phyloP scores from a whole-genome alignment of 1,139 yeast species.

The Scheffersomyces cryptocercus region DNA sequence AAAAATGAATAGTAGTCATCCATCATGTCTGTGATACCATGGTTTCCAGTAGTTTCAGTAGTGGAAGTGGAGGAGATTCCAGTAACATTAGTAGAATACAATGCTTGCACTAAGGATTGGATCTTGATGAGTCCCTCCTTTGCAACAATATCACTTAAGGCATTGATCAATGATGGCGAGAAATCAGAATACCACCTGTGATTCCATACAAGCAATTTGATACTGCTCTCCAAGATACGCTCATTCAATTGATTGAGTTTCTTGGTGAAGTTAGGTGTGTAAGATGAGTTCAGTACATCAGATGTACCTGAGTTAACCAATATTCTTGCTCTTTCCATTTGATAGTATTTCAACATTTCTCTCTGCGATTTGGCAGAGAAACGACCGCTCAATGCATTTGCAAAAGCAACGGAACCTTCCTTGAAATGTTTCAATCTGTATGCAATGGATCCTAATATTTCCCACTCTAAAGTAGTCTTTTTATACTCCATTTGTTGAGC shows the following conservation, averaged over 20 bases:
- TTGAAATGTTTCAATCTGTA: conserved; percentile 74
- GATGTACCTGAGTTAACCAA: conserved; percentile 27
- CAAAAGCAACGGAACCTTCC: conserved; percentile 82
- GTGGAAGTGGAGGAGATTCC: conserved; percentile 13
- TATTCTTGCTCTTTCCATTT: conserved; percentile 44
- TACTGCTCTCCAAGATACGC: conserved; percentile 66
- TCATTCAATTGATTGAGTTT: conserved; percentile 54
- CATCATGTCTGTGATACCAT: conserved; percentile 64
- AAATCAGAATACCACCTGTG: conserved; percentile 97
- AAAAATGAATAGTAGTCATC: conserved; percentile 52
- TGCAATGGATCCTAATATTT: conserved; percentile 81
- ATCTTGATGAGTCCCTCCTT: conserved; percentile 80
- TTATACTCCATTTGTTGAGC: conserved; percentile 73
- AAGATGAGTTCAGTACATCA: conserved; percentile 9
- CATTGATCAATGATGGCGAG: conserved; percentile 62
- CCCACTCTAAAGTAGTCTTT: conserved; percentile 92
- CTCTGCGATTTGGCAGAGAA: conserved; percentile 81
- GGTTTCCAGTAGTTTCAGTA: conserved; percentile 34
- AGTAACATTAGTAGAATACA: conserved; percentile 41
- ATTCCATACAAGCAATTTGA: conserved; percentile 87
- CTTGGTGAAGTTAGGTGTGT: conserved; percentile 38
- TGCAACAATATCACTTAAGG: conserved; percentile 61
- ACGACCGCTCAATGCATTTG: conserved; percentile 72
- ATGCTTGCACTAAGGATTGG: conserved; percentile 73
- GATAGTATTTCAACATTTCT: conserved; percentile 69